Base-by-base conservation (phyloP, 257 asterid genomes). In the Verbena officinalis region DNA sequence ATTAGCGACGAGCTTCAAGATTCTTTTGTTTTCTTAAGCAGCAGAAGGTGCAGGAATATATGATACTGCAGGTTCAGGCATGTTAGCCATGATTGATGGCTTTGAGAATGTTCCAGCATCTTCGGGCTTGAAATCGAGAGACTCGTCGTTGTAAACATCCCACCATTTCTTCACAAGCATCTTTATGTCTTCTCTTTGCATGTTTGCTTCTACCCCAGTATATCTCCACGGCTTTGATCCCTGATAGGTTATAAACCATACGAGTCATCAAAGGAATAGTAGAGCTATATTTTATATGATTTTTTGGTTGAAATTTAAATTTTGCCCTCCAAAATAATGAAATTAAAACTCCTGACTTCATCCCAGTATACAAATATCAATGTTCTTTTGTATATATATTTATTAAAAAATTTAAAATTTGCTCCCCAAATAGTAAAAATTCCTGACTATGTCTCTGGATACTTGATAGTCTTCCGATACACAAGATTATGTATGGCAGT, bases 201-300 rank as follows among this genome's bases (percentile, higher is more conserved):
- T 83, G 79, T 81, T 84, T 0, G 69, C 80, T 67, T 81, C 87
- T 75, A 60, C 48, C 9, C 87, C 85, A 0, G 87, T 84, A 12
- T 76, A 84, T 77, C 87, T 81, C 90, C 90, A 84, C 9, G 90
- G 90, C 66, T 81, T 84, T 12, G 90, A 81, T 38, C 87, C 90
- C 86, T 80, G 15, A 1, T 23, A 38, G 20, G 42, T n/a, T n/a
- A 59, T 13, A 8, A 27, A 19, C 22, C 2, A 27, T 27, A 27
- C 5, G 33, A 27, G 33, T 27, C 33, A 27, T 27, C 4, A 27
- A 2, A 2, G 33, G 33, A n/a, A n/a, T n/a, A n/a, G n/a, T n/a
- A n/a, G n/a, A n/a, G n/a, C n/a, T n/a, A n/a, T n/a, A n/a, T n/a
- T n/a, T n/a, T n/a, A n/a, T n/a, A n/a, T n/a, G n/a, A n/a, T n/a